phyloP scores from a whole-genome alignment of 2,329 filamentous ascomycete species.

The Zymoseptoria tritici region DNA sequence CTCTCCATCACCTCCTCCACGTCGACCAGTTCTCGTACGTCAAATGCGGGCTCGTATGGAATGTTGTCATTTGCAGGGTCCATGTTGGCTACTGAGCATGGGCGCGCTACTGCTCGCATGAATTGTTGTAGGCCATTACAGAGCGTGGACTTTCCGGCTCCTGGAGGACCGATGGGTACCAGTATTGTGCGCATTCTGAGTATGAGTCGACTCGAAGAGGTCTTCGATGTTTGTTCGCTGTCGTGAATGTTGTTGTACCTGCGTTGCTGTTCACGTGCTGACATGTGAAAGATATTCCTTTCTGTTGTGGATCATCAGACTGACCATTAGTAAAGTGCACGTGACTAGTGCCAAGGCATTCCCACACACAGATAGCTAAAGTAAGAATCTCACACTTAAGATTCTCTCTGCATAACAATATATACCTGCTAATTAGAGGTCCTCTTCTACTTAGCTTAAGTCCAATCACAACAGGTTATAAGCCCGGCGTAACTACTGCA shows the following conservation, averaged over 20 bases:
- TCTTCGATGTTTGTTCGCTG: neutral
- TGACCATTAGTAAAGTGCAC: too few relatives aligned
- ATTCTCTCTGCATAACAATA: too few relatives aligned
- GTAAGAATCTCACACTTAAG: too few relatives aligned
- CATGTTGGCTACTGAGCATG: conserved; percentile 91
- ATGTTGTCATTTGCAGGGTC: conserved; percentile 95
- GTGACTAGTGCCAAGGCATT: too few relatives aligned
- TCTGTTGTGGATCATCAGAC: too few relatives aligned
- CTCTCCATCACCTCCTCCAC: conserved; percentile 93
- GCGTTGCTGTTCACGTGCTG: neutral
- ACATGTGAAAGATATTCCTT: neutral
- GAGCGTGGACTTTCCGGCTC: conserved; percentile 93
- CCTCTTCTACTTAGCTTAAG: too few relatives aligned
- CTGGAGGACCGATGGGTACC: conserved; percentile 64
- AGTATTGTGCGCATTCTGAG: conserved; percentile 21
- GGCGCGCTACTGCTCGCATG: conserved; percentile 86
- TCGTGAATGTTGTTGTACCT: neutral
- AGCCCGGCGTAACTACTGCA: too few relatives aligned
- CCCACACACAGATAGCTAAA: too few relatives aligned
- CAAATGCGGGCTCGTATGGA: conserved; percentile 79
- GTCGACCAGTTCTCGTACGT: conserved; percentile 81
- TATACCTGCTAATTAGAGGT: too few relatives aligned
- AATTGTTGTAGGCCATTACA: conserved; percentile 99
- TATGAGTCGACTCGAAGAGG: neutral
- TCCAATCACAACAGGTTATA: too few relatives aligned